Conservation (phyloP, 2,329 filamentous ascomycete species). For the Colletotrichum eleusines region DNA sequence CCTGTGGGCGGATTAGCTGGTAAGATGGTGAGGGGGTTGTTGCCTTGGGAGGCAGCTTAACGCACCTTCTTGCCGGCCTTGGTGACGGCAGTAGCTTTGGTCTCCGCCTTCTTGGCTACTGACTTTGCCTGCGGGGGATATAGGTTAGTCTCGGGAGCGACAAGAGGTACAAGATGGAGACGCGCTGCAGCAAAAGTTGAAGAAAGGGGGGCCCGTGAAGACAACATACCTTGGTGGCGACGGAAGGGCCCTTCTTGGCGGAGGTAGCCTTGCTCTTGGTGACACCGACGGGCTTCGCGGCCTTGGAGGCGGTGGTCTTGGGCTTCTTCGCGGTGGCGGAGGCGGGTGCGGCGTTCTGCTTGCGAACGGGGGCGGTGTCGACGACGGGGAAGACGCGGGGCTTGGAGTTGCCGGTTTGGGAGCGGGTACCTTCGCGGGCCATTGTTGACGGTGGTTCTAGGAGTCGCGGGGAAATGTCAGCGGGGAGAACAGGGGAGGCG, state of each 20-base stretch:
- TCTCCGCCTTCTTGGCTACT: slow-evolving; percentile 37
- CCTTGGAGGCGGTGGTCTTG: slow-evolving; percentile 33
- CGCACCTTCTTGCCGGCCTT: slow-evolving; percentile 40
- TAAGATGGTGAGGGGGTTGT: neutral
- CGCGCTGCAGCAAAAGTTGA: neutral
- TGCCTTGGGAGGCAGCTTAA: neutral
- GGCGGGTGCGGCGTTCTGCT: slow-evolving; percentile 50
- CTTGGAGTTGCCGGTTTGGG: slow-evolving; percentile 64
- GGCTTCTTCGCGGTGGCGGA: slow-evolving; percentile 25
- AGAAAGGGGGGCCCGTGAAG: neutral
- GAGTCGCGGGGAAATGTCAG: neutral
- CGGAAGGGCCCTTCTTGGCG: slow-evolving; percentile 40
- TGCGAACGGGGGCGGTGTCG: slow-evolving; percentile 61
- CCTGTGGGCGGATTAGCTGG: slow-evolving; percentile 8
- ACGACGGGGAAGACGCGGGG: slow-evolving; percentile 64
- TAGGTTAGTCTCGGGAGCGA: neutral
- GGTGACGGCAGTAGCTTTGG: slow-evolving; percentile 29
- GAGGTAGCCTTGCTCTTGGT: slow-evolving; percentile 41
- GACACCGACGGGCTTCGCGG: slow-evolving; percentile 39
- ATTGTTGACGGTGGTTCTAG: slow-evolving; percentile 47
- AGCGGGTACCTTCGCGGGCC: slow-evolving; percentile 65
- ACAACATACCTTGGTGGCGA: slow-evolving; percentile 37
- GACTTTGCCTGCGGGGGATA: slow-evolving; percentile 31
- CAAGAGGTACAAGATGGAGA: neutral
- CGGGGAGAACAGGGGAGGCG: neutral